Evolutionary conservation across 331 rosid genomes (phyloP), one percentile per base, ranked within the genome.

Genomic region (Ulmus americana): DNA sequence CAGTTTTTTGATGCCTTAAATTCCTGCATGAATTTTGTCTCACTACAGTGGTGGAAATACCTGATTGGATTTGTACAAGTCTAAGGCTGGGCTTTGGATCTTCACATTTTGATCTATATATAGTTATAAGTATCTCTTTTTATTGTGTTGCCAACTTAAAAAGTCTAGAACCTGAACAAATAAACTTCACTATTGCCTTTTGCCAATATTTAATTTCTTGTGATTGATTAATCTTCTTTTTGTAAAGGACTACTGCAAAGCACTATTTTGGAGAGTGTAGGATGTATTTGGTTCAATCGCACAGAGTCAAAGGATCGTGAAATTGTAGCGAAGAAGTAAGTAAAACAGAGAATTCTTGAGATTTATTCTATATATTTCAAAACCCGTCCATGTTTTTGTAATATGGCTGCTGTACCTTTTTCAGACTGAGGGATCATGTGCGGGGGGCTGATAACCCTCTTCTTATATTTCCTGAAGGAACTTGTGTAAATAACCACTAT

Each of bases 381-480:
- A 67, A 61, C 41, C 35, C 2, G 65, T 56, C 45, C 38, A 9
- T 55, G 55, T 61, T 54, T 45, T 69, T 50, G 66, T 74, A 59
- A 70, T 14, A 47, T 55, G 73, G 15, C 65, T 18, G 55, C 41
- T 58, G 62, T 56, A 13, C 49, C 58, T 69, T 48, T 74, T 77
- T 66, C 83, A 94, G 98, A 74, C 79, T 94, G 78, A 83, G 96
- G 79, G 95, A 87, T 0, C 98, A 94, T 69, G 91, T 87, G 60
- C 84, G 50, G 74, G 97, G 88, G 59, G 80, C 86, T 70, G 98
- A 90, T 70, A 94, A 87, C 60, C 98, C 98, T 56, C 98, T 94
- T 72, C 98, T 89, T 65, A 90, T 89, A 85, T 94, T 94, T 78
- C 98, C 98, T 0, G 95, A 94, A 76, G 97, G 98, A 77, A 94